These are phyloP conservation scores for Vaccinium darrowii DNA, from an alignment of 148 eudicot species.

Conservation along the genomic window DNA sequence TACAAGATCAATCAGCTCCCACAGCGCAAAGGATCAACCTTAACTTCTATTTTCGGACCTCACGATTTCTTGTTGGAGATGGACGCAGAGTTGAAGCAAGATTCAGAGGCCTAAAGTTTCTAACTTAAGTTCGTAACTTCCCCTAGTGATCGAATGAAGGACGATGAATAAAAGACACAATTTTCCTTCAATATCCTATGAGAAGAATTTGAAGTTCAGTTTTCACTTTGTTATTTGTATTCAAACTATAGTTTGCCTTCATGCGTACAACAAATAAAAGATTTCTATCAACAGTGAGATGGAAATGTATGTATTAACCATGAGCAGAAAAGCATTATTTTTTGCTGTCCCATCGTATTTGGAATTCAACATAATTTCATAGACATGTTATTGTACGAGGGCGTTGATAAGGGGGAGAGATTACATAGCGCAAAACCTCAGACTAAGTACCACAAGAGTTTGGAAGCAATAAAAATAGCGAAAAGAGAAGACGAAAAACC, in stretches of 20 bases:
- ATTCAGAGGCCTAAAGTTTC: constrained; percentile 20
- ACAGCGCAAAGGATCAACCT: constrained; percentile 50
- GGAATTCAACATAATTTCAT: background rate
- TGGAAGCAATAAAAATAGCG: background rate
- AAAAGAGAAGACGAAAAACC: background rate
- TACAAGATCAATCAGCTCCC: constrained; percentile 51
- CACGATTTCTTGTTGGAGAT: constrained; percentile 18
- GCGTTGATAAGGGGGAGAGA: background rate
- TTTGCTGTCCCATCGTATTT: background rate
- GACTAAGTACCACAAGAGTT: background rate
- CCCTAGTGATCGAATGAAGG: background rate
- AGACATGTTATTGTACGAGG: background rate
- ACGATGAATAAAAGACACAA: background rate
- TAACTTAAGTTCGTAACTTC: background rate
- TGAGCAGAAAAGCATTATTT: background rate
- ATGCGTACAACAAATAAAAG: background rate
- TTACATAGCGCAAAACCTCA: background rate
- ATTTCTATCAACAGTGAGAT: background rate
- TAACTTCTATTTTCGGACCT: constrained; percentile 15
- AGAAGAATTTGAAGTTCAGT: background rate
- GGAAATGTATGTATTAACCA: background rate
- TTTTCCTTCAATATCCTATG: background rate
- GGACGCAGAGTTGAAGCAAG: constrained; percentile 24
- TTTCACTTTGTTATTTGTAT: background rate
- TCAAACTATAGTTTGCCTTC: background rate